Evolutionary conservation across 2,329 filamentous ascomycete species (phyloP).

Genomic region (Amylocarpus encephaloides): DNA sequence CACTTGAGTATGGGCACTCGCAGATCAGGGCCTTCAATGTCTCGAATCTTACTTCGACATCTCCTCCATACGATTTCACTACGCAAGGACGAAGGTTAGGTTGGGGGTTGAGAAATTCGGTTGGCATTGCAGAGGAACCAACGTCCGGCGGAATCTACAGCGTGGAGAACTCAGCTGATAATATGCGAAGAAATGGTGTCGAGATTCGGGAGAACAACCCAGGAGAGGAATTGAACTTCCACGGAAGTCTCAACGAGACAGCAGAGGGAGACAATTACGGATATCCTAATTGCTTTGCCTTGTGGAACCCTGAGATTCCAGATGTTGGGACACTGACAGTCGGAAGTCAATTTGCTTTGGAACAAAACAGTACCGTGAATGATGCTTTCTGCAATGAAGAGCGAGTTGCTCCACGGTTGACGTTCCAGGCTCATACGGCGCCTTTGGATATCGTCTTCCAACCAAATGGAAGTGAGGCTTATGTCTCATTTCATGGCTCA

Average conservation of each 20-base stretch:
- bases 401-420: constrained; percentile 47
- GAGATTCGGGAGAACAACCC: constrained; percentile 65
- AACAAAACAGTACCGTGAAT: constrained; percentile 34
- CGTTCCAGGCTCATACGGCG: constrained; percentile 61
- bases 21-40: constrained; percentile 59
- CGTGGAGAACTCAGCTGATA: constrained; percentile 67
- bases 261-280: constrained; percentile 52
- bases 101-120: constrained; percentile 69
- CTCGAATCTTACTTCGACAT: constrained; percentile 26
- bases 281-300: constrained; percentile 63
- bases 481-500: constrained; percentile 44
- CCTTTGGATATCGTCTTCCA: constrained; percentile 68
- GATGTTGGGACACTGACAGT: constrained; percentile 36
- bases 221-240: constrained; percentile 68
- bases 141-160: constrained; percentile 45
- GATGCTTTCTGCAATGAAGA: constrained; percentile 40
- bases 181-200: constrained; percentile 49
- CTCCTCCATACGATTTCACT: constrained; percentile 40
- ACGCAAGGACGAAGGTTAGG: constrained; percentile 45
- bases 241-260: constrained; percentile 46
- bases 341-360: constrained; percentile 45
- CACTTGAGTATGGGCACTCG: constrained; percentile 51
- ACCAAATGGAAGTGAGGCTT: constrained; percentile 50
- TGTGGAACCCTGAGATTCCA: constrained; percentile 52
- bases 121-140: constrained; percentile 61